Percentiles rank a stretch among this genome's conserved stretches.
These are phyloP conservation scores for Hypoxylon rickii DNA, from an alignment of 495 filamentous ascomycete genomes.

Conservation along the genomic window DNA sequence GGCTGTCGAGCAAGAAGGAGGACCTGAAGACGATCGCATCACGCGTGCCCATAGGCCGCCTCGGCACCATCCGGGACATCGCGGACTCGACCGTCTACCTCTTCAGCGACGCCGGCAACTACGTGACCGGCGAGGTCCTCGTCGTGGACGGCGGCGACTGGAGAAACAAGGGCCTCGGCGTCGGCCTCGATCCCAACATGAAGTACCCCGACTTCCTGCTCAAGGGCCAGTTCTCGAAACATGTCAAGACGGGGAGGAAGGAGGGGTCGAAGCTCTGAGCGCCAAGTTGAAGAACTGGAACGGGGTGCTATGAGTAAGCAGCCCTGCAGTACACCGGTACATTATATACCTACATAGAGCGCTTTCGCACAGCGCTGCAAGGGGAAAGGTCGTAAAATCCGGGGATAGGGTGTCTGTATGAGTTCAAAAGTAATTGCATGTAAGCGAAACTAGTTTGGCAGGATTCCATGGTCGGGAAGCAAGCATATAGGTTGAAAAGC, in stretches of 20 bases:
- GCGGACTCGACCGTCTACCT: conserved; percentile 90
- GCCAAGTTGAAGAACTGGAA: neutral
- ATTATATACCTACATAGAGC: too few species aligned
- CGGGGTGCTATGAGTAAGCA: neutral
- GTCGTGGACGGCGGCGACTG: conserved; percentile 81
- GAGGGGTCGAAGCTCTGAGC: conserved; percentile 47
- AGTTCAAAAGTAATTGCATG: too few species aligned
- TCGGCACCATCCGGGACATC: conserved; percentile 84
- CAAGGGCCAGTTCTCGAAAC: conserved; percentile 45
- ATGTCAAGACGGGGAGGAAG: conserved; percentile 48
- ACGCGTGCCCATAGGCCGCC: conserved; percentile 68
- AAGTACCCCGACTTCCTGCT: conserved; percentile 52
- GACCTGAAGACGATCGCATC: conserved; percentile 36
- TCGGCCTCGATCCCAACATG: conserved; percentile 53
- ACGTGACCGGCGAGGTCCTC: conserved; percentile 75
- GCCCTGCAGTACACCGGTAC: too few species aligned
- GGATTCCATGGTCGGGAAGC: too few species aligned
- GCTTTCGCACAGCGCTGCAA: too few species aligned
- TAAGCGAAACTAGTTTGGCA: too few species aligned
- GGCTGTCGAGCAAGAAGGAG: conserved; percentile 50
- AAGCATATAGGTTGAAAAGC: too few species aligned
- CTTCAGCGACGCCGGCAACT: conserved; percentile 81
- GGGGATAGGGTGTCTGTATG: too few species aligned
- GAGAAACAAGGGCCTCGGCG: conserved; percentile 54
- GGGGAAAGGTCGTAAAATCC: too few species aligned